phyloP scores from a whole-genome alignment of 228 moss, liverwort and hornwort genomes.

The Sphagnum magellanicum region DNA sequence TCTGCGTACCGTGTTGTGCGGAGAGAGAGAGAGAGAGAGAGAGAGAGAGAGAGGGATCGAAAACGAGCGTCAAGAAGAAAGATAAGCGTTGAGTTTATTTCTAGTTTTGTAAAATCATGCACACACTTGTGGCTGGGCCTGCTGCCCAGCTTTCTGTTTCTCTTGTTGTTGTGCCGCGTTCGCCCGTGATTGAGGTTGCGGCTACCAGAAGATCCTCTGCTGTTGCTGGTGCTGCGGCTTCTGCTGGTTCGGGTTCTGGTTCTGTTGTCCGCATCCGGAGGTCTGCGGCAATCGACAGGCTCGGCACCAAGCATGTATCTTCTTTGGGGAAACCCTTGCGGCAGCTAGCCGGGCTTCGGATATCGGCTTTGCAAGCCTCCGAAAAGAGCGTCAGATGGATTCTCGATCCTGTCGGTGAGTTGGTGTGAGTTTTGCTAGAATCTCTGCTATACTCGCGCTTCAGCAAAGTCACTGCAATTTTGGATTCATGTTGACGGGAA shows the following conservation, averaged over 20 bases:
- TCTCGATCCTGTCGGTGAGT: constrained; percentile 66
- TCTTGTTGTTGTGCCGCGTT: constrained; percentile 4
- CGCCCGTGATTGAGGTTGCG: constrained; percentile 12
- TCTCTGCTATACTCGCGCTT: too few relatives aligned
- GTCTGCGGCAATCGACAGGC: constrained; percentile 1
- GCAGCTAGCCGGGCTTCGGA: constrained; percentile 14
- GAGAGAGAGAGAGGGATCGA: neutral
- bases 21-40: neutral
- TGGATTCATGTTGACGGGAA: too few relatives aligned
- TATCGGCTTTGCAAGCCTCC: constrained; percentile 39
- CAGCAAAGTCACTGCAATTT: too few relatives aligned
- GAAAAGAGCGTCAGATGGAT: constrained; percentile 57
- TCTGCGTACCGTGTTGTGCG: neutral
- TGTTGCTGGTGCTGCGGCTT: neutral
- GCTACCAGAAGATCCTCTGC: constrained; percentile 12
- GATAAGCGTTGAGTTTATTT: too few relatives aligned
- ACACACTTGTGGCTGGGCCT: constrained; percentile 30
- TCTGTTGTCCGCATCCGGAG: constrained; percentile 14
- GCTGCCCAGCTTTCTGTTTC: constrained; percentile 23
- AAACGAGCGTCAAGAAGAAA: too few relatives aligned
- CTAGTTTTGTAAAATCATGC: constrained; percentile 12
- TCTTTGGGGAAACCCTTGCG: constrained; percentile 25
- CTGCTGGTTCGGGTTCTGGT: constrained; percentile 16
- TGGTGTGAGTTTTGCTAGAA: neutral
- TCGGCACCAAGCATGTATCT: constrained; percentile 13